A percentile compares a stretch with the other conserved stretches of the same genome.
phyloP scores from a whole-genome alignment of 2,329 filamentous ascomycete species.

The Aureobasidium namibiae region DNA sequence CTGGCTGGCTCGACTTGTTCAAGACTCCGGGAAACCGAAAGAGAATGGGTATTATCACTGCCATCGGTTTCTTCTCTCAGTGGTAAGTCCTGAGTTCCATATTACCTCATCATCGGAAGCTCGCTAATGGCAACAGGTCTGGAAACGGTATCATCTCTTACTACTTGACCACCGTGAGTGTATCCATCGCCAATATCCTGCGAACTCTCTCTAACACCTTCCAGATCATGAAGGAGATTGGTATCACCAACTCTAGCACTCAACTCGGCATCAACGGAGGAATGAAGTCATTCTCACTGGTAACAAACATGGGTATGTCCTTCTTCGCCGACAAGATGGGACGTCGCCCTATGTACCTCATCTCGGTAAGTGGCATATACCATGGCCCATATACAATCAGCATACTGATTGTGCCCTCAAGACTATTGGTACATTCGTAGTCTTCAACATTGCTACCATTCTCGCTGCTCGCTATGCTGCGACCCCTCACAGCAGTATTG shows the following conservation, averaged over 20 bases:
- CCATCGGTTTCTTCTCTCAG: conserved; percentile 32
- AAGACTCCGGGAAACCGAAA: conserved; percentile 26
- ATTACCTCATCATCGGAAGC: too few species aligned
- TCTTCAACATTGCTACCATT: neutral
- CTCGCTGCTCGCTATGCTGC: neutral
- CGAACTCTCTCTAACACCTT: conserved; percentile 16
- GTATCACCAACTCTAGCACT: conserved; percentile 28
- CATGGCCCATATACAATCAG: too few species aligned
- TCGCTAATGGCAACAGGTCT: neutral
- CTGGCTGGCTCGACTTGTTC: conserved; percentile 17
- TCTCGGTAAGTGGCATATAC: neutral
- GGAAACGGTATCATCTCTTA: conserved; percentile 32
- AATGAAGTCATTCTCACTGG: neutral
- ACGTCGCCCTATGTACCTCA: neutral
- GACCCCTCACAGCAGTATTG: neutral
- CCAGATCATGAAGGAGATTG: conserved; percentile 28
- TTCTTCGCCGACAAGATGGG: neutral
- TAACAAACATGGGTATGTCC: conserved; percentile 4
- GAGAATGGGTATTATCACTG: conserved; percentile 31
- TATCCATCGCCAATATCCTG: too few species aligned
- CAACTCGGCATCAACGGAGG: conserved; percentile 35
- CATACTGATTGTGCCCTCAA: too few species aligned
- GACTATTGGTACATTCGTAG: neutral
- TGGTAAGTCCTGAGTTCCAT: conserved; percentile 17
- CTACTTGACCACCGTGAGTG: conserved; percentile 21